Evolutionary conservation across 495 filamentous ascomycete species (phyloP).

Genomic region (Astrothelium subdiscretum): DNA sequence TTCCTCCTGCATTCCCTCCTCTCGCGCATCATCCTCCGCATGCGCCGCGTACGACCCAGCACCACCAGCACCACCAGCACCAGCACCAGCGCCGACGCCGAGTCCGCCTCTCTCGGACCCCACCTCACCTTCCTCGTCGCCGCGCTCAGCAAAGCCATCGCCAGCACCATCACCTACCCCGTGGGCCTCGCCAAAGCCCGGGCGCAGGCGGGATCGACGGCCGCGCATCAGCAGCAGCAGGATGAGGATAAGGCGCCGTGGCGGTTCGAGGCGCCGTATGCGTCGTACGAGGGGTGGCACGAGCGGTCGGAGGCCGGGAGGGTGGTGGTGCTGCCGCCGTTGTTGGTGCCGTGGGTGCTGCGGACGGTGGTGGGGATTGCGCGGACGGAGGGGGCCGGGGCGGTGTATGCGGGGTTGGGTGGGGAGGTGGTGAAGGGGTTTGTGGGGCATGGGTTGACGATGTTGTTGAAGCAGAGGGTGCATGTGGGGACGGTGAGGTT

Average conservation of each 20-base stretch:
- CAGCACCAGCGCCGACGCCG: background rate
- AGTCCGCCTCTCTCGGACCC: slow-evolving; percentile 23
- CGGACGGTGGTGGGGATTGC: background rate
- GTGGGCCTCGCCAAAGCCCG: slow-evolving; percentile 73
- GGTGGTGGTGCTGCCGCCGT: background rate
- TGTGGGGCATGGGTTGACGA: slow-evolving; percentile 78
- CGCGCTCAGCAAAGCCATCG: slow-evolving; percentile 68
- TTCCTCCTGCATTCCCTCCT: slow-evolving; percentile 70
- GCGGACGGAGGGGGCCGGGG: slow-evolving; percentile 50
- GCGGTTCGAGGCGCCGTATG: background rate
- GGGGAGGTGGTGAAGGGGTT: slow-evolving; percentile 78
- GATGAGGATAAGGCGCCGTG: slow-evolving; percentile 2
- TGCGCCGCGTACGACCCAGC: slow-evolving; percentile 39
- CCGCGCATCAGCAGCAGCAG: background rate
- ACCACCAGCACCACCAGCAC: background rate
- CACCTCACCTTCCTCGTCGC: slow-evolving; percentile 59
- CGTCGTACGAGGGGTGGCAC: background rate
- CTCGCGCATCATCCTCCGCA: slow-evolving; percentile 43
- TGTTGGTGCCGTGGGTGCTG: background rate
- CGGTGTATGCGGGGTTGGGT: slow-evolving; percentile 64
- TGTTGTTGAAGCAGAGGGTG: slow-evolving; percentile 75
- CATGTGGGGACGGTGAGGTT: slow-evolving; percentile 46
- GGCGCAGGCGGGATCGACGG: slow-evolving; percentile 39
- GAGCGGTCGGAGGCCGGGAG: background rate
- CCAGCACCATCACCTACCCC: slow-evolving; percentile 74